These are phyloP conservation scores for Phlyctochytrium planicorne DNA, from an alignment of 192 early-diverging fungal genomes.

Conservation along the genomic window DNA sequence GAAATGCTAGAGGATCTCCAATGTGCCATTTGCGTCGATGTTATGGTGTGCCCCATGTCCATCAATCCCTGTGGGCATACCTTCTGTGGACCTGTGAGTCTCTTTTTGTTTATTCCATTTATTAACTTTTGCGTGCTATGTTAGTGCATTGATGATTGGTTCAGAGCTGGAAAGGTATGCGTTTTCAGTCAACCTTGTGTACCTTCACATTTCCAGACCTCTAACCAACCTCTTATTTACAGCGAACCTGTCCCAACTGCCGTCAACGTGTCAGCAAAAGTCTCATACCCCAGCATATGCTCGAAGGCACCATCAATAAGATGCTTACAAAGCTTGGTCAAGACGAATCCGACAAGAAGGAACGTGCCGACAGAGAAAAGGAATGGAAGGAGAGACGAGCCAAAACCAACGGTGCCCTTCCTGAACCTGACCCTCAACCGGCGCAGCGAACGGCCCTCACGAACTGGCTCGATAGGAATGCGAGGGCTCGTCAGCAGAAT, in stretches of 20 bases:
- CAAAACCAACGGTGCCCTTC: background rate
- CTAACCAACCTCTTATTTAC: background rate
- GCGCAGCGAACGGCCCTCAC: no score
- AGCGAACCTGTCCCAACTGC: background rate
- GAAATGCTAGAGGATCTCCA: background rate
- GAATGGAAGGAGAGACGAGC: background rate
- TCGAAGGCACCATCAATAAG: background rate
- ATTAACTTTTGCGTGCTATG: background rate
- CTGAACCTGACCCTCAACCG: constrained; percentile 5
- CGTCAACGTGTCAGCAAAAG: background rate
- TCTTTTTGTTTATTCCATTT: background rate
- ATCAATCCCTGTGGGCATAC: background rate
- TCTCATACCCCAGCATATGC: background rate
- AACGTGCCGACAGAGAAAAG: background rate
- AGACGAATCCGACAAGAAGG: background rate
- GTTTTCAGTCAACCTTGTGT: background rate
- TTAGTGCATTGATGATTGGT: background rate
- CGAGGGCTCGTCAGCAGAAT: no score
- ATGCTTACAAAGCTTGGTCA: background rate
- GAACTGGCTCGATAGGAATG: no score
- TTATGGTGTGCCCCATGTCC: background rate
- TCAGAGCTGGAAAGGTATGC: background rate
- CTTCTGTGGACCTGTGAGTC: background rate
- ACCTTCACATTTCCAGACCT: no score
- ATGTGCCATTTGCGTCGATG: background rate